Conservation (phyloP, 163 green algal species). For the Coccomyxa subellipsoidea region DNA sequence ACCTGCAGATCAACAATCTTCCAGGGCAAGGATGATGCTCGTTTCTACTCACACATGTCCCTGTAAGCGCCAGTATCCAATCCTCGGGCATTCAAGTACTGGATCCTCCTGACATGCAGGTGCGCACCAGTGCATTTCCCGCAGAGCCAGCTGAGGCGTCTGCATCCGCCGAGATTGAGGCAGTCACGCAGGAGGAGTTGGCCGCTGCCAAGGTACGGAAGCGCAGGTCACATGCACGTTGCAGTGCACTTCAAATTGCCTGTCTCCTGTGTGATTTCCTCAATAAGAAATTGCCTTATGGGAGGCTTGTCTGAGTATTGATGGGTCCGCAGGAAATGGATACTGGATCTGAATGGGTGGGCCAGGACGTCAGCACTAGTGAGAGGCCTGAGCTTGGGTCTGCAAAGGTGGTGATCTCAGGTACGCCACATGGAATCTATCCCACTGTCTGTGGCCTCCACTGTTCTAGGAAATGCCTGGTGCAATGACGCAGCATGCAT, state of each 20-base stretch:
- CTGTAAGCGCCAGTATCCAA: no score
- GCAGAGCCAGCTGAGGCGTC: neutral
- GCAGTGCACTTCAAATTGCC: neutral
- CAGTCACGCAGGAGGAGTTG: constrained; percentile 42
- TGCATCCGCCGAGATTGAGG: constrained; percentile 33
- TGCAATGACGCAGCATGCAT: neutral
- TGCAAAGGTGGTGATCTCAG: constrained; percentile 53
- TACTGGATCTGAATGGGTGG: constrained; percentile 42
- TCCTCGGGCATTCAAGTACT: no score
- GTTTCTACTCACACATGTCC: neutral
- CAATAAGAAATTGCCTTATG: no score
- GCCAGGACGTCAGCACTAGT: constrained; percentile 28
- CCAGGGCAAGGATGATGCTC: no score
- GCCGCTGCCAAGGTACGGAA: constrained; percentile 21
- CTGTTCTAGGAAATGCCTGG: neutral
- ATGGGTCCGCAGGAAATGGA: constrained; percentile 25
- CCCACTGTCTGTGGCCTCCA: neutral
- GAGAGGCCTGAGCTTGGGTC: constrained; percentile 55
- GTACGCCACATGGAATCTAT: neutral
- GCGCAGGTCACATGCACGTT: neutral
- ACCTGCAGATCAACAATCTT: no score
- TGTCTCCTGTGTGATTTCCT: no score
- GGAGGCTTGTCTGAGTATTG: no score
- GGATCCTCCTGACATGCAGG: no score
- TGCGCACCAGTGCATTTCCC: constrained; percentile 56